These are phyloP conservation scores for Podosphaera xanthii DNA, from an alignment of 2,329 filamentous ascomycete genomes.

Conservation along the genomic window DNA sequence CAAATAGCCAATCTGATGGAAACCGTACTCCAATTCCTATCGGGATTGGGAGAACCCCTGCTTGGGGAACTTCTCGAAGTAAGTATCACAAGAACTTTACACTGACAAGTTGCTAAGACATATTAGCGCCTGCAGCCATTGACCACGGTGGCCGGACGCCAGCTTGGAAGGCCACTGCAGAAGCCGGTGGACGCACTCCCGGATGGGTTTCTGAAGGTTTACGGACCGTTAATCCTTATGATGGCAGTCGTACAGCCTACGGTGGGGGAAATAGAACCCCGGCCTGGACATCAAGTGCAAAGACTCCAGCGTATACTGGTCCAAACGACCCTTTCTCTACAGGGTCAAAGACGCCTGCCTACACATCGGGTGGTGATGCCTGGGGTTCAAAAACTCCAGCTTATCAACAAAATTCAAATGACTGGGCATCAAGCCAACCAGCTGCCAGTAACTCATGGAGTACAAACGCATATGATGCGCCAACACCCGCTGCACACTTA, in stretches of 20 bases:
- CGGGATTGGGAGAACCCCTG: slow-evolving; percentile 45
- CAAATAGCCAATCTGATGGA: slow-evolving; percentile 22
- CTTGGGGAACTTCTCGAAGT: slow-evolving; percentile 46
- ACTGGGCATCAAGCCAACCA: slow-evolving; percentile 11
- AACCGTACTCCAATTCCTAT: slow-evolving; percentile 45
- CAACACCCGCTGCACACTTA: slow-evolving; percentile 37
- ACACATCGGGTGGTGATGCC: slow-evolving; percentile 32
- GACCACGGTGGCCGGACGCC: slow-evolving; percentile 38
- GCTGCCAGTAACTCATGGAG: slow-evolving; percentile 18
- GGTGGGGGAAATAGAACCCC: slow-evolving; percentile 50
- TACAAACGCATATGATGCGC: slow-evolving; percentile 37
- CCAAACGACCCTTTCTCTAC: slow-evolving; percentile 35
- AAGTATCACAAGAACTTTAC: slow-evolving; percentile 19
- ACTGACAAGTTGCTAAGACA: slow-evolving; percentile 5
- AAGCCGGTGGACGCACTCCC: slow-evolving; percentile 34
- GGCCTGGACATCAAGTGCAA: slow-evolving; percentile 56
- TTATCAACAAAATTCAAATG: slow-evolving; percentile 51
- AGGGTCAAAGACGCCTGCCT: slow-evolving; percentile 59
- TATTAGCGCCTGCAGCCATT: slow-evolving; percentile 27
- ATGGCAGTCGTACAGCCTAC: slow-evolving; percentile 48
- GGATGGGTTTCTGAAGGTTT: slow-evolving; percentile 44
- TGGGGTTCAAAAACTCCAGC: slow-evolving; percentile 45
- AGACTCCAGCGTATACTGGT: slow-evolving; percentile 35
- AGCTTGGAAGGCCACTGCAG: slow-evolving; percentile 33
- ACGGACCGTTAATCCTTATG: slow-evolving; percentile 38